A percentile compares a stretch with the other conserved stretches of the same genome.
Conservation (phyloP, 2,329 filamentous ascomycete genomes). For the Lizonia empirigonia region DNA sequence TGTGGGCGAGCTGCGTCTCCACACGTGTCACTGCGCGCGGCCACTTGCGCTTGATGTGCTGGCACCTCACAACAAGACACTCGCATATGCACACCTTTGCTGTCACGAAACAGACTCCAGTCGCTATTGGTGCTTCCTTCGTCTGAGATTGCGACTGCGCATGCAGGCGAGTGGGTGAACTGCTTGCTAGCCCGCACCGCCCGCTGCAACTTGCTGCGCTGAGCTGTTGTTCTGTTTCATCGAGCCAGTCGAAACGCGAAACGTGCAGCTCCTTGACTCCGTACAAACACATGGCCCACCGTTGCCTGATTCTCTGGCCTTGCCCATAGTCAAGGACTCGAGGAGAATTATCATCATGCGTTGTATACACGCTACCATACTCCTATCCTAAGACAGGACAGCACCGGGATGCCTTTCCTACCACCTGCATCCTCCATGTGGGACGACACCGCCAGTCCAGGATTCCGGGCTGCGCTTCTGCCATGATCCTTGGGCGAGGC, state of each 20-base stretch:
- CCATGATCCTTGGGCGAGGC: not conserved
- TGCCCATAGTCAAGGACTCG: too few species aligned
- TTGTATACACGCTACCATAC: constrained; percentile 7
- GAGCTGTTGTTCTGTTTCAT: not conserved
- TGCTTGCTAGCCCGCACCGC: not conserved
- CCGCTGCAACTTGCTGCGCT: not conserved
- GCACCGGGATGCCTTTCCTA: not conserved
- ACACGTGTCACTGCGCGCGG: not conserved
- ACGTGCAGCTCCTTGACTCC: too few species aligned
- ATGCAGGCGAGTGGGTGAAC: not conserved
- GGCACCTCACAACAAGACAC: constrained; percentile 31
- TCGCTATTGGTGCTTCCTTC: not conserved
- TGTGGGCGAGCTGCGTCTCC: constrained; percentile 23
- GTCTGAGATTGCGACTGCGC: not conserved
- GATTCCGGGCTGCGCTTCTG: not conserved
- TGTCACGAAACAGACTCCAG: constrained; percentile 27
- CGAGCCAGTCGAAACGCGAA: not conserved
- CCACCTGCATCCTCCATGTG: not conserved
- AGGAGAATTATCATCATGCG: constrained; percentile 3
- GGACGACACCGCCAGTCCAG: constrained; percentile 15
- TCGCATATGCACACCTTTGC: constrained; percentile 35
- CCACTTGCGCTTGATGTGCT: constrained; percentile 35
- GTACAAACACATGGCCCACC: too few species aligned
- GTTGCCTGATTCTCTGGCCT: too few species aligned
- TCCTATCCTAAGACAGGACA: not conserved